Evolutionary conservation across 2,329 filamentous ascomycete genomes (phyloP), one percentile per base, ranked within the genome.

Genomic region (Acephala macrosclerotiorum): DNA sequence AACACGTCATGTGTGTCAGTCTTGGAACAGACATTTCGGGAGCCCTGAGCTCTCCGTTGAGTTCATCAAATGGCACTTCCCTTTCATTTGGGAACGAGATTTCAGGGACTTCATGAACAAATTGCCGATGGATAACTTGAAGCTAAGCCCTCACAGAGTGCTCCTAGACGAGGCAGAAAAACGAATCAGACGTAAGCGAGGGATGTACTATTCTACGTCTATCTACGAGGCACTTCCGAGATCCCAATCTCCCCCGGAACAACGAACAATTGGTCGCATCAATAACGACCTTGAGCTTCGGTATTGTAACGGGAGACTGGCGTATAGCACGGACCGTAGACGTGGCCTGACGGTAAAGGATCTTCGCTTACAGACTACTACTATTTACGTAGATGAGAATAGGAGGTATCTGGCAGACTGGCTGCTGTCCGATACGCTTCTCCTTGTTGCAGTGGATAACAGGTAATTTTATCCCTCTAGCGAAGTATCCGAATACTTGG

Each of bases 281-380:
- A 33, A 33, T 40, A 9, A n/a, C 18, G 2, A n/a, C 16, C 12
- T 42, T 29, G 16, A 51, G 12, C 36, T 42, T 35, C 64, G 69
- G 49, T 73, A 72, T 40, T 68, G 65, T n/a, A 70, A 71, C 55
- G 71, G 70, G 16, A 69, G 66, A 40, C 40, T 74, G 40, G 71
- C 69, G n/a, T 66, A 47, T 16, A 68, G 45, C 7, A 29, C 26
- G 14, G n/a, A 36, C 26, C 56, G 65, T 69, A 55, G 58, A 68
- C 20, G 12, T 25, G 20, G 18, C 9, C n/a, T 22, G 11, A 20
- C n/a, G 45, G 45, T 49, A 49, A 22, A 12, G 49, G 49, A 53
- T 14, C 49, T 53, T 33, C 25, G 49, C 11, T 53, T 25, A 29
- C 22, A 29, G 25, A 33, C 25, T n/a, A 6, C 22, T 20, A 18